phyloP scores from a whole-genome alignment of 2,329 filamentous ascomycete genomes.

The Raffaelea ambrosiae region DNA sequence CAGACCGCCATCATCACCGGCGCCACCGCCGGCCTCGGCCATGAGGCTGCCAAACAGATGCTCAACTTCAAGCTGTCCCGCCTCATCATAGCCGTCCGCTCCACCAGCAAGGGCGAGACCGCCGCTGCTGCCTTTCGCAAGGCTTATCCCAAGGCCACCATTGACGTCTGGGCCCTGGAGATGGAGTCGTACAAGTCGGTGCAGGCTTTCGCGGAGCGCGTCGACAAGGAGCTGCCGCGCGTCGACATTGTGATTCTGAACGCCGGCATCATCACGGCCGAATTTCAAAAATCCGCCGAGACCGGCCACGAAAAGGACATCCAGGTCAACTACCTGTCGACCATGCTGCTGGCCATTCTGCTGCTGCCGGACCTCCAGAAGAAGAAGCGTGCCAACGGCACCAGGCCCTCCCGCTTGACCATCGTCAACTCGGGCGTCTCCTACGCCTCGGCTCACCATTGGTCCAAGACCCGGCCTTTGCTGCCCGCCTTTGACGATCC shows the following conservation, averaged over 20 bases:
- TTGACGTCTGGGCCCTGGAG: conserved; percentile 18
- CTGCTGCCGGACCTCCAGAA: conserved; percentile 37
- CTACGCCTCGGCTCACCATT: conserved; percentile 1
- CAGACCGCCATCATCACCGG: conserved; percentile 24
- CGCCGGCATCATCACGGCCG: conserved; percentile 3
- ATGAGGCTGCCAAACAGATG: conserved; percentile 25
- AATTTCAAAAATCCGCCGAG: background rate
- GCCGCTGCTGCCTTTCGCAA: conserved; percentile 6
- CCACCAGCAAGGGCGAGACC: conserved; percentile 18
- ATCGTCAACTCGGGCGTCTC: conserved; percentile 19
- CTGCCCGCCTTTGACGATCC: too few relatives aligned
- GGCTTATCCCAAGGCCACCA: conserved; percentile 2
- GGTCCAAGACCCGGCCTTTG: too few relatives aligned
- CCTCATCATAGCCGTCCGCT: conserved; percentile 26
- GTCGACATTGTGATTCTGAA: conserved; percentile 7
- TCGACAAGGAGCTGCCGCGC: background rate
- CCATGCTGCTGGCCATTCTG: conserved; percentile 35
- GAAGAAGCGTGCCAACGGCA: background rate
- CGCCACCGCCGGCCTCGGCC: conserved; percentile 24
- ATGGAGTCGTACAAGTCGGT: conserved; percentile 9
- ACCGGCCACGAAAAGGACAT: conserved; percentile 33
- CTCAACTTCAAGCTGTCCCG: conserved; percentile 19
- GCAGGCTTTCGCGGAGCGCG: conserved; percentile 2
- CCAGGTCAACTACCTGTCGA: conserved; percentile 45
- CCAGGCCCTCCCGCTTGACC: conserved; percentile 16